Base-by-base conservation (phyloP, 257 asterid genomes). In the Gentiana straminea region DNA sequence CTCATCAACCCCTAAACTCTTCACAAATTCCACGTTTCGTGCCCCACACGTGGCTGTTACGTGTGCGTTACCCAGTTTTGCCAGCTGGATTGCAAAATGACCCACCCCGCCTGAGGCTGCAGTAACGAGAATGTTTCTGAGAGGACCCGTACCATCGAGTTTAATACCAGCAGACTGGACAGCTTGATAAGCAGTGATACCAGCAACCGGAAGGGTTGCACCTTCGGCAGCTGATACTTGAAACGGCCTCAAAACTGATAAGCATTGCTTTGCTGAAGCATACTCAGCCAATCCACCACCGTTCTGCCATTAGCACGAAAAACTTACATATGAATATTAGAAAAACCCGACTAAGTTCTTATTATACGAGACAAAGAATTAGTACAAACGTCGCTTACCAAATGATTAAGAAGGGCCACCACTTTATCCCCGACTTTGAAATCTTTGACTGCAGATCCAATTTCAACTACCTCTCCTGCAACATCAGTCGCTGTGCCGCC, bases 31-130 rank as follows among this genome's bases (percentile, higher is more conserved):
- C 3, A 78, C 0, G 61, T 85, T 80, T 4, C 89, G 81, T 10
- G 84, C 82, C 15, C 92, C 94, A 46, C 92, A 85, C 0, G 92
- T 82, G 10, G 84, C 82, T 0, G 86, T 78, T 33, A 85, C 84
- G 3, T 85, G 89, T 3, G 77, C 44, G 44, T 85, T 85, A 8
- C 80, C 86, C 8, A 24, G 75, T 68, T 85, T 85, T 11, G 94
- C 94, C 2, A 85, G 78, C 45, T 85, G 94, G 44, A 85, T 84
- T 1, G 84, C 94, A 4, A 78, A 76, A 35, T 70, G 84, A 2
- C 94, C 89, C 1, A 85, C 92, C 1, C 94, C 94, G 8, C 92
- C 92, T 0, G 86, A 77, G 45, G 89, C 86, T 3, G 88, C 89
- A 0, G 92, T 82, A 57, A 82, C 11, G 7, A 82, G 88, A 46